Conservation (phyloP, 2,329 filamentous ascomycete genomes). For the Alternaria angustiovoidea region DNA sequence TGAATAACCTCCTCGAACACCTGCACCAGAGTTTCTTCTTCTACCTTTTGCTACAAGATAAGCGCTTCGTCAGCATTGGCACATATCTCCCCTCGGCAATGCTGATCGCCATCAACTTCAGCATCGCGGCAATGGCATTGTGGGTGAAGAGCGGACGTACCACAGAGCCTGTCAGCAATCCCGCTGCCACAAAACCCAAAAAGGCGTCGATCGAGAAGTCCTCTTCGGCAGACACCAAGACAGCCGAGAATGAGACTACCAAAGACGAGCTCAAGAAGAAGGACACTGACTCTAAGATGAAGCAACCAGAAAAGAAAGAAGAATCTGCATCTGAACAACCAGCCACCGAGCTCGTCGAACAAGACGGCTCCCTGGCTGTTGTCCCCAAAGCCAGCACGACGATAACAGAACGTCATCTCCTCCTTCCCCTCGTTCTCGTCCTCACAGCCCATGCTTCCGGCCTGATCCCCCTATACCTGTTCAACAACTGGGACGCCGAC, state of each 20-base stretch:
- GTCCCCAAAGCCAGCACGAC: conserved; percentile 51
- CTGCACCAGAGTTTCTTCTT: conserved; percentile 99
- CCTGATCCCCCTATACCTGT: conserved; percentile 82
- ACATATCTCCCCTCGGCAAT: conserved; percentile 98
- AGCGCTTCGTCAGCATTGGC: conserved; percentile 96
- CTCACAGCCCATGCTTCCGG: conserved; percentile 77
- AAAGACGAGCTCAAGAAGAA: neutral
- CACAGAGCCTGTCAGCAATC: conserved; percentile 28
- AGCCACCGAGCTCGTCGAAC: conserved; percentile 41
- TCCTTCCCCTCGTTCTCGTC: conserved; percentile 77
- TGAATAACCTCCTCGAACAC: conserved; percentile 97
- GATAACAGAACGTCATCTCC: conserved; percentile 69
- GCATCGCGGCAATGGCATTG: conserved; percentile 91
- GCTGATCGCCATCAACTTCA: conserved; percentile 93
- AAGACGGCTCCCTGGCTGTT: conserved; percentile 47
- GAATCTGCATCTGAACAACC: conserved; percentile 8
- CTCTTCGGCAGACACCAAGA: conserved; percentile 61
- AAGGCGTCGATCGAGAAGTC: conserved; percentile 51
- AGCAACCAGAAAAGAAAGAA: conserved; percentile 46
- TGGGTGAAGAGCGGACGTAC: conserved; percentile 83
- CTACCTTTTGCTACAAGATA: conserved; percentile 89
- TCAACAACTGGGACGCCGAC: conserved; percentile 74
- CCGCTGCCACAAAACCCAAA: conserved; percentile 32
- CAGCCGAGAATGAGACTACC: neutral
- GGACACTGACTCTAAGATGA: neutral